Base-by-base conservation (phyloP, 2,329 filamentous ascomycete genomes). In the Ceratocystis albifundus region DNA sequence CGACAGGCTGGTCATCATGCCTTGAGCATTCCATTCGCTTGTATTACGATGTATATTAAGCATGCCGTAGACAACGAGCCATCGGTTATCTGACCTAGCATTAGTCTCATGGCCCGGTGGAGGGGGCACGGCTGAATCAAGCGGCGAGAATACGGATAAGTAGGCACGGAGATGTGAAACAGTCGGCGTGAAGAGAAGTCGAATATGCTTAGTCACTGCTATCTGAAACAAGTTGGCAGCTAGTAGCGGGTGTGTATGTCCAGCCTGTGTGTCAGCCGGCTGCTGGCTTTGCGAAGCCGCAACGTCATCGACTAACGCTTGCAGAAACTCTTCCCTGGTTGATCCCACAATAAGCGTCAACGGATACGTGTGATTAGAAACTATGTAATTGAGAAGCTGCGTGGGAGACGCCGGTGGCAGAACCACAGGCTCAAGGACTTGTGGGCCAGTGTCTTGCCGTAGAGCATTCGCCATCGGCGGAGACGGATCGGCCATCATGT, bases 161-260 rank as follows among this genome's bases (percentile, higher is more conserved):
- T 87, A 89, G 45, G 89, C 89, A 65, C 90, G 86, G 5, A 96
- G 82, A 74, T 89, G 86, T 25, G 88, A 85, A 65, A 94, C 81
- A 1, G 88, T 90, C 0, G 89, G 85, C 65, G 85, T 82, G 75
- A 95, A 96, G 45, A 84, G 77, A 7, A 92, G 75, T 65, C 83
- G 84, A 69, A 95, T 81, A 71, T 86, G 84, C 36, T 84, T 82
- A 6, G 89, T 87, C 2, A 82, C 80, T 61, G 86, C 83, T 32
- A 92, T 79, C 69, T 89, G 82, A 65, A 85, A 81, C 15, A 96
- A 82, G 0, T 88, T 85, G 32, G 86, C 82, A 17, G 79, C 77
- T 5, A 89, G 76, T 6, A 90, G 77, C 6, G 65, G 32, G 59
- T 61, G 66, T 17, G 44, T 44, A 44, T 73, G 70, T 70, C 22